phyloP scores from a whole-genome alignment of 805 yeast genomes.

The Candida maesae region DNA sequence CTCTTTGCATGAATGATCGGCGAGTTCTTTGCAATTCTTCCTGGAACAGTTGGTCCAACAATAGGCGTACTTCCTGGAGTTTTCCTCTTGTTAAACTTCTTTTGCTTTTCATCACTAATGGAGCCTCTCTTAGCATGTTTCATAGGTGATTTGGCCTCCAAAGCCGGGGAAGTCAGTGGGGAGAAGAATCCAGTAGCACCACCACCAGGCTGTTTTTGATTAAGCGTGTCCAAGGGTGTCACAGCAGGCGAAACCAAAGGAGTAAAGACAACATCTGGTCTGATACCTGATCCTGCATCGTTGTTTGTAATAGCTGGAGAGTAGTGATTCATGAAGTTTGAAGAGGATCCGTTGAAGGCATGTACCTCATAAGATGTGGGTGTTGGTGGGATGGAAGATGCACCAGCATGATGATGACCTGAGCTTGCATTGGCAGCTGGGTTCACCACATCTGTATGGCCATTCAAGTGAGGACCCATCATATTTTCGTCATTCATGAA shows the following conservation, averaged over 20 bases:
- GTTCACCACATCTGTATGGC: no score
- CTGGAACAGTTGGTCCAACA: constrained; percentile 34
- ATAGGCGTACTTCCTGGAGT: constrained; percentile 38
- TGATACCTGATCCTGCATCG: constrained; percentile 25
- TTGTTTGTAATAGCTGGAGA: constrained; percentile 17
- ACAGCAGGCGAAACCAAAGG: constrained; percentile 77
- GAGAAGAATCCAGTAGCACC: constrained; percentile 29
- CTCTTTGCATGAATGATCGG: constrained; percentile 35
- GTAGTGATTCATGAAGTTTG: constrained; percentile 14
- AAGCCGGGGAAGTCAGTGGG: constrained; percentile 68
- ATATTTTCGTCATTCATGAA: constrained; percentile 9
- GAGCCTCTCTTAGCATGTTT: constrained; percentile 20
- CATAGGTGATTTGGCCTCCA: constrained; percentile 40
- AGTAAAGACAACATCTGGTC: constrained; percentile 64
- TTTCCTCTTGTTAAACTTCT: constrained; percentile 32
- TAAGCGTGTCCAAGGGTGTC: constrained; percentile 48
- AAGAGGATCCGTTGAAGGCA: constrained; percentile 5
- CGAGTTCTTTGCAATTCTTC: constrained; percentile 33
- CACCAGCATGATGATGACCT: neutral
- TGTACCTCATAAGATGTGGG: constrained; percentile 22
- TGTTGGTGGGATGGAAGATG: constrained; percentile 20
- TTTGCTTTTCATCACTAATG: constrained; percentile 19
- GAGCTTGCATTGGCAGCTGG: neutral
- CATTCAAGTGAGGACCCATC: neutral
- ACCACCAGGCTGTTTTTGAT: constrained; percentile 7